phyloP scores from a whole-genome alignment of 78 protist species.

The Cavenderia fasciculata region DNA sequence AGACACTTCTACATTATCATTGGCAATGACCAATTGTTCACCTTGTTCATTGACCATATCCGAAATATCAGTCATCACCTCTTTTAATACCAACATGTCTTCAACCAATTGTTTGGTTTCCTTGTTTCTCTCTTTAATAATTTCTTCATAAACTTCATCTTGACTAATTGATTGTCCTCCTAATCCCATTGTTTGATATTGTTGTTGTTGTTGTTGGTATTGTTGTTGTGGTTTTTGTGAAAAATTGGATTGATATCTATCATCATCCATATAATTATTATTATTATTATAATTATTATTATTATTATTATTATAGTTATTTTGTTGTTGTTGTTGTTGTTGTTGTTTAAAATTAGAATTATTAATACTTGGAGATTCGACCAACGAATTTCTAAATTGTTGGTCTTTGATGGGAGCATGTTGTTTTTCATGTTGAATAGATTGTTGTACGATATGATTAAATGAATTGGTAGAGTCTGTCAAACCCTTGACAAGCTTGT shows the following conservation, averaged over 20 bases:
- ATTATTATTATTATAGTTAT: not conserved
- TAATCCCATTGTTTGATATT: conserved; percentile 2
- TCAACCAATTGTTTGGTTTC: conserved; percentile 24
- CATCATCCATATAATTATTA: not conserved
- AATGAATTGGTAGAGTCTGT: no score
- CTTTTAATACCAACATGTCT: conserved; percentile 15
- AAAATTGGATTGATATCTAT: not conserved
- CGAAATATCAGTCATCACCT: conserved; percentile 18
- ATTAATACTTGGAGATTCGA: no score
- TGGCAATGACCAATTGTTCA: conserved; percentile 2
- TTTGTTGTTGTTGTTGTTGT: not conserved
- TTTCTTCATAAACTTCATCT: conserved; percentile 20
- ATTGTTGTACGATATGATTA: no score
- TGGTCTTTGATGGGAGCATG: no score
- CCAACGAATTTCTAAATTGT: no score
- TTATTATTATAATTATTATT: conserved; percentile 4
- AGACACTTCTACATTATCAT: conserved; percentile 16
- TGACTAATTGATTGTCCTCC: conserved; percentile 11
- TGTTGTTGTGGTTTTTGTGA: not conserved
- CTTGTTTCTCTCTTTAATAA: conserved; percentile 47
- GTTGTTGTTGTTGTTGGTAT: not conserved
- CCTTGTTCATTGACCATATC: conserved; percentile 48
- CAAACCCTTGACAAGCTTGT: no score
- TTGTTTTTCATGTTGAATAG: no score
- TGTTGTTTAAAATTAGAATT: no score